phyloP scores from a whole-genome alignment of 257 asterid genomes.

The Gentiana straminea region DNA sequence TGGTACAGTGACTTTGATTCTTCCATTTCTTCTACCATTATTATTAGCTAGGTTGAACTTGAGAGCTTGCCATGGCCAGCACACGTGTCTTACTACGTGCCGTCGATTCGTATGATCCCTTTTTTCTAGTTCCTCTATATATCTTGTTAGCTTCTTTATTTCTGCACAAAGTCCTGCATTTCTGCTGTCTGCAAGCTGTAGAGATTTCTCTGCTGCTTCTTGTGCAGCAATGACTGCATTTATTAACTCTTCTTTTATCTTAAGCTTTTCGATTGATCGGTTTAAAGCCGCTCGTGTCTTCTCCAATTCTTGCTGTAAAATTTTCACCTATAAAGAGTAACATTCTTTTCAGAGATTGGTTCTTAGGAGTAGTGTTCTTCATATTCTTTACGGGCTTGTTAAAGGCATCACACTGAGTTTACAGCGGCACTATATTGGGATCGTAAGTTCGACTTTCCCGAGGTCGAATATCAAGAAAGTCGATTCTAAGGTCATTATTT shows the following conservation, averaged over 20 bases:
- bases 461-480: too few species aligned
- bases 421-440: too few species aligned
- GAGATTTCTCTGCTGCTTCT: conserved; percentile 28
- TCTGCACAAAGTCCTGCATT: conserved; percentile 13
- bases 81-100: conserved; percentile 14
- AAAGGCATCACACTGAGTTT: too few species aligned
- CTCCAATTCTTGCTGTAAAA: conserved; percentile 19
- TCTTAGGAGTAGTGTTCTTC: too few species aligned
- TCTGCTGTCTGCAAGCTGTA: conserved; percentile 19
- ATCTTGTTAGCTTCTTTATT: conserved; percentile 22
- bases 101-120: conserved; percentile 9
- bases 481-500: too few species aligned
- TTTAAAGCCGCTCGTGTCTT: conserved; percentile 14
- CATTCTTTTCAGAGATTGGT: too few species aligned
- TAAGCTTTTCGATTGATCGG: conserved; percentile 15
- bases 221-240: conserved; percentile 18
- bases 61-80: conserved; percentile 24
- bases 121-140: conserved; percentile 18
- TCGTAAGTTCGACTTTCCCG: too few species aligned
- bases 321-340: conserved; percentile 9
- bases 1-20: conserved; percentile 18
- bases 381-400: too few species aligned
- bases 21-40: conserved; percentile 7
- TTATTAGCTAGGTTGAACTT: conserved; percentile 11
- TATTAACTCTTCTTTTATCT: conserved; percentile 21